These are phyloP conservation scores for Microcos paniculata DNA, from an alignment of 345 rosid genomes.

Conservation along the genomic window DNA sequence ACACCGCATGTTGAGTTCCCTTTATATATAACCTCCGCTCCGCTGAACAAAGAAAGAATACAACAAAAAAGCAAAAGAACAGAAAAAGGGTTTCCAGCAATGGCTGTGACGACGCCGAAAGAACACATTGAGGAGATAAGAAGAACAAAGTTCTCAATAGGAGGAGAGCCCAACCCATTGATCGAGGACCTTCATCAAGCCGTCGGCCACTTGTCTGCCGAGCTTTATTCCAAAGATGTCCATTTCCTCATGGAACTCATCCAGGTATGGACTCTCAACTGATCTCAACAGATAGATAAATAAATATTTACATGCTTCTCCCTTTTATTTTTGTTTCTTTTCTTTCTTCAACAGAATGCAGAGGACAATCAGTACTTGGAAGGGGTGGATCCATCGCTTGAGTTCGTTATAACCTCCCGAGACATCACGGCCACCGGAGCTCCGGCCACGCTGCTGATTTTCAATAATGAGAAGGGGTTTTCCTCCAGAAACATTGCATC, in stretches of 20 bases:
- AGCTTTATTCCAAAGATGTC: conserved; percentile 65
- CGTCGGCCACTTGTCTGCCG: conserved; percentile 59
- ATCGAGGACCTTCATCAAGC: conserved; percentile 63
- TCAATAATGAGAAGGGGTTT: conserved; percentile 74
- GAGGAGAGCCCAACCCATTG: conserved; percentile 47
- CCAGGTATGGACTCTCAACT: conserved; percentile 39
- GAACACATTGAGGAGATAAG: conserved; percentile 57
- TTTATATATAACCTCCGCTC: too few relatives aligned
- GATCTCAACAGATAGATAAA: too few relatives aligned
- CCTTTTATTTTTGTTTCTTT: neutral
- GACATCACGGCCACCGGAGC: conserved; percentile 76
- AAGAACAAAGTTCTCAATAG: conserved; percentile 50
- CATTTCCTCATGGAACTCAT: conserved; percentile 79
- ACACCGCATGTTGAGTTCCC: too few relatives aligned
- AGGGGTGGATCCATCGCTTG: conserved; percentile 68
- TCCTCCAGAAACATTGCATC: conserved; percentile 57
- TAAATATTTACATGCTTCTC: too few relatives aligned
- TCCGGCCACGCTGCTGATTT: conserved; percentile 57
- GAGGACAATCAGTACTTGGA: conserved; percentile 69
- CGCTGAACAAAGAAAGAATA: neutral
- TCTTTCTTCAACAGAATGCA: conserved; percentile 69
- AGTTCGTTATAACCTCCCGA: conserved; percentile 62
- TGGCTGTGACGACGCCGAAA: conserved; percentile 34
- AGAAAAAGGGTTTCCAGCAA: neutral
- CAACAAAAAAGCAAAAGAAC: too few relatives aligned